Evolutionary conservation across 208 protist species (phyloP).

Genomic region (Naegleria fowleri): DNA sequence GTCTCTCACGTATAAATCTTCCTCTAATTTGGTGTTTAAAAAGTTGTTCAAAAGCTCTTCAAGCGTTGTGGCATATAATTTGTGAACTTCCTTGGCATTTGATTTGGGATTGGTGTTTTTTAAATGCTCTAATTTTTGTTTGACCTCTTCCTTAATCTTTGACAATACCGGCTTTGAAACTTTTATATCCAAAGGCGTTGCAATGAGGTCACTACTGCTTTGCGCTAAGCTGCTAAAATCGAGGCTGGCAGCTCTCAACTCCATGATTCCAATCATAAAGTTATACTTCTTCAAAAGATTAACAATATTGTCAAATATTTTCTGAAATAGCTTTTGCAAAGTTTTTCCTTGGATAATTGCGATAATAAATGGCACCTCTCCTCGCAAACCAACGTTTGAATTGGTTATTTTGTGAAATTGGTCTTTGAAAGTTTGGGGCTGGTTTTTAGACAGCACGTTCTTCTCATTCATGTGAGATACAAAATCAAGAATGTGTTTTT

Average conservation of each 20-base stretch:
- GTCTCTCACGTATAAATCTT: not conserved
- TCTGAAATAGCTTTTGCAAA: not conserved
- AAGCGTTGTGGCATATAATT: not conserved
- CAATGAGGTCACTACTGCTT: not conserved
- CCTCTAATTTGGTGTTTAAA: not conserved
- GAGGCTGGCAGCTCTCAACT: not conserved
- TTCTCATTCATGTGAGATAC: not conserved
- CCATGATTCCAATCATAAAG: not conserved
- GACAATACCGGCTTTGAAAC: not conserved
- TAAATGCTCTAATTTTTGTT: not conserved
- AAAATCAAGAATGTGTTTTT: not conserved
- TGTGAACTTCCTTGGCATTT: not conserved
- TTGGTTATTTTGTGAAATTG: not conserved
- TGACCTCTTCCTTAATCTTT: not conserved
- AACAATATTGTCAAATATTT: not conserved
- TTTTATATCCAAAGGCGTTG: not conserved
- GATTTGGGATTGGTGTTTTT: not conserved
- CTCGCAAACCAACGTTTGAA: not conserved
- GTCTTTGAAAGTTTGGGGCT: not conserved
- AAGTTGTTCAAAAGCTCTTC: not conserved
- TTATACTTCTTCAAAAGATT: not conserved
- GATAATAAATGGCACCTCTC: not conserved
- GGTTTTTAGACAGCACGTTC: no score
- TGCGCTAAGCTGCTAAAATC: not conserved
- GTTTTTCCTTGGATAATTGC: not conserved